Conservation (phyloP, 352 stramenopile genomes). For the Pythium aphanidermatum region DNA sequence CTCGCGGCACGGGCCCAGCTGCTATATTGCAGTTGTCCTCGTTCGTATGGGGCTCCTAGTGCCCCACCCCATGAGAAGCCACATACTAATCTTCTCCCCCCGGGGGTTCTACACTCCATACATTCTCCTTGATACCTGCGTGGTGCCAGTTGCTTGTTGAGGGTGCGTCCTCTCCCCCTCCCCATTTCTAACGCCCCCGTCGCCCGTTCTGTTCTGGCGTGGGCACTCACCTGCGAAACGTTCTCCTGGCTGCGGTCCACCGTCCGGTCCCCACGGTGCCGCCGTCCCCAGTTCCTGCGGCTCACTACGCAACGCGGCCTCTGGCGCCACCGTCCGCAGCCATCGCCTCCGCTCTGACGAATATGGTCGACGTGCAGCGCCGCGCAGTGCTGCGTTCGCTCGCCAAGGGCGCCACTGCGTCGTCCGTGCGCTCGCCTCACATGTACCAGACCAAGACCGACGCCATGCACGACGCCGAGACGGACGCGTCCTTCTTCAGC, state of each 20-base stretch:
- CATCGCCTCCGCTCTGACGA: no score
- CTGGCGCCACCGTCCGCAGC: no score
- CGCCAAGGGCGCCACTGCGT: conserved; percentile 6
- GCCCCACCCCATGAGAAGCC: no score
- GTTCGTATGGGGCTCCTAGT: no score
- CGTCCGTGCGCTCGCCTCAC: conserved; percentile 15
- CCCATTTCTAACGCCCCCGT: no score
- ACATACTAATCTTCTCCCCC: no score
- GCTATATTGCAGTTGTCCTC: no score
- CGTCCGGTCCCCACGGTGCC: neutral
- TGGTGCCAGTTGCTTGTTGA: no score
- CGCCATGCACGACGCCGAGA: neutral
- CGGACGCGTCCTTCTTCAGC: conserved; percentile 11
- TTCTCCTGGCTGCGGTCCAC: neutral
- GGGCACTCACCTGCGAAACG: neutral
- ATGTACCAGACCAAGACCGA: conserved; percentile 20
- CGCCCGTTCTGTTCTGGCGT: neutral
- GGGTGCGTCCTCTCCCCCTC: no score
- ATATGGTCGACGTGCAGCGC: conserved; percentile 32
- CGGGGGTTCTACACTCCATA: no score
- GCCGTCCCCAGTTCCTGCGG: neutral
- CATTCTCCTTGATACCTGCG: no score
- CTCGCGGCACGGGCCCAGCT: no score
- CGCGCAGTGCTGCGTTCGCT: conserved; percentile 18
- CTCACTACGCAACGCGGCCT: neutral